phyloP scores from a whole-genome alignment of 1,284 basidiomycete species.

The Bjerkandera adusta region DNA sequence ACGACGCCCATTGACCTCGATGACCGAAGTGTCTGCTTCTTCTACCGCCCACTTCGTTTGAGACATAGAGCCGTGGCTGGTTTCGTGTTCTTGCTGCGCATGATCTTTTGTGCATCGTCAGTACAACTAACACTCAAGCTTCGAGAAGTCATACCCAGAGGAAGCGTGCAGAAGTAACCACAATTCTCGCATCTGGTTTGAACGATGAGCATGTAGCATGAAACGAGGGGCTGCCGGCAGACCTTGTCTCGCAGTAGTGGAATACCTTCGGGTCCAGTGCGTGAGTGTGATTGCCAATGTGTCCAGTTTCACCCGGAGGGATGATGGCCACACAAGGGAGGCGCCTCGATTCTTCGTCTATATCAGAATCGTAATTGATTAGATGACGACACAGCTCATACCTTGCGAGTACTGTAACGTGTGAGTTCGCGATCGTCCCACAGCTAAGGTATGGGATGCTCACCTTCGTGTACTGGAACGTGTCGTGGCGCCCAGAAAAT shows the following conservation, averaged over 20 bases:
- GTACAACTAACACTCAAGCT: background rate
- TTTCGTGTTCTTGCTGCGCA: conserved; percentile 57
- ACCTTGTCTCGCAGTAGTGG: conserved; percentile 46
- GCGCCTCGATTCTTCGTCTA: conserved; percentile 34
- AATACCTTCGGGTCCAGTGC: conserved; percentile 32
- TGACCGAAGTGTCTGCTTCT: conserved; percentile 39
- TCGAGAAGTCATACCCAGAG: conserved; percentile 38
- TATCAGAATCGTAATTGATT: background rate
- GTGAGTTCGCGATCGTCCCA: background rate
- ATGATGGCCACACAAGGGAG: conserved; percentile 47
- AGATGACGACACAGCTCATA: conserved; percentile 15
- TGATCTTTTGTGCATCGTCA: conserved; percentile 41
- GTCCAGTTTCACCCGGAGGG: conserved; percentile 37
- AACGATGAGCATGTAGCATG: too few species aligned
- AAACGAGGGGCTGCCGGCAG: too few species aligned
- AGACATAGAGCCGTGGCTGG: conserved; percentile 62
- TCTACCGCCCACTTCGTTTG: conserved; percentile 54
- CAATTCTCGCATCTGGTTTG: conserved; percentile 50
- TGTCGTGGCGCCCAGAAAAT: conserved; percentile 45
- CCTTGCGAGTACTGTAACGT: conserved; percentile 32
- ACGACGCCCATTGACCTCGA: conserved; percentile 54
- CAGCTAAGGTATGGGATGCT: conserved; percentile 3
- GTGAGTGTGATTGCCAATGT: conserved; percentile 49
- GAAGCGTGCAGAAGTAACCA: conserved; percentile 57
- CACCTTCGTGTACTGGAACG: conserved; percentile 50